Evolutionary conservation across 106 monocot species (phyloP).

Genomic region (Phalaenopsis equestris): DNA sequence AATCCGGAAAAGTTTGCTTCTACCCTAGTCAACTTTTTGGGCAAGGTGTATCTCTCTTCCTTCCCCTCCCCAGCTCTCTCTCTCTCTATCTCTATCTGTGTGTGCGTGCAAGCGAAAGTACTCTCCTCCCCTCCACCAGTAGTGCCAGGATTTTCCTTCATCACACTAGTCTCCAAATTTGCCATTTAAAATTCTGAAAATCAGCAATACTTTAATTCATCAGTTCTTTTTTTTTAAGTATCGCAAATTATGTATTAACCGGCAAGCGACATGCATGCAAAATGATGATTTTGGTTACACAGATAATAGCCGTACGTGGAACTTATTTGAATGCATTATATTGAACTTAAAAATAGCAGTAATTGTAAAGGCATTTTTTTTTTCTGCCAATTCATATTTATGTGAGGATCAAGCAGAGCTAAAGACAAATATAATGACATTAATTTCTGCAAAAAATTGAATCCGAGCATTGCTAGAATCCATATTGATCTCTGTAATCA

Average conservation of each 20-base stretch:
- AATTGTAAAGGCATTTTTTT: not conserved
- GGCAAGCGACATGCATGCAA: not conserved
- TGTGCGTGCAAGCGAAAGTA: not conserved
- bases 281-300: not conserved
- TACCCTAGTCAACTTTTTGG: constrained; percentile 76
- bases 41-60: constrained; percentile 40
- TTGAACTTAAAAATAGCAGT: not conserved
- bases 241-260: constrained; percentile 1
- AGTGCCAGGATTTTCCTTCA: not conserved
- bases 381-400: not conserved
- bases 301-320: not conserved
- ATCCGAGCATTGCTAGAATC: not conserved
- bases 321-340: not conserved
- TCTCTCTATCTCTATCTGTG: too few species aligned
- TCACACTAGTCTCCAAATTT: not conserved
- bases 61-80: not conserved
- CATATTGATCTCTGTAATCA: not conserved
- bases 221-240: not conserved
- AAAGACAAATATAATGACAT: not conserved
- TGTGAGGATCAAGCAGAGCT: not conserved
- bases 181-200: not conserved
- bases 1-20: constrained; percentile 71
- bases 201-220: not conserved
- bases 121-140: not conserved
- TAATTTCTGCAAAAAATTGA: not conserved